Conservation (phyloP, 306 rosid genomes). For the Malus sieversii region DNA sequence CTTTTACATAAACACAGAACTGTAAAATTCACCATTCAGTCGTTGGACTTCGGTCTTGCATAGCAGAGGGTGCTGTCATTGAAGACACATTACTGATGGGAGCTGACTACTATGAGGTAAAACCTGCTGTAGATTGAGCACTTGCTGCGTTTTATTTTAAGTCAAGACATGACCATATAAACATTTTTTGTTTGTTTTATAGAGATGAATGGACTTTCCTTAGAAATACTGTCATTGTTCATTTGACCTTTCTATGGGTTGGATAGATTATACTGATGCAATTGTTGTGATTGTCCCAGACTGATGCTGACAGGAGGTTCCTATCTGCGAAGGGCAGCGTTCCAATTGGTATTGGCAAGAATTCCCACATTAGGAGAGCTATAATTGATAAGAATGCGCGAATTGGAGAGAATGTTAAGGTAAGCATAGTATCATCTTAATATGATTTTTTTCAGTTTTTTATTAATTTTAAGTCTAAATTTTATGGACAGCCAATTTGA, state of each 20-base stretch:
- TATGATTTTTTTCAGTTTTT: background rate
- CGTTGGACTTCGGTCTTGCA: slow-evolving; percentile 89
- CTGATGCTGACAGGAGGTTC: slow-evolving; percentile 78
- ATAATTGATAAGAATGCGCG: slow-evolving; percentile 98
- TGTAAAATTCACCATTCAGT: slow-evolving; percentile 96
- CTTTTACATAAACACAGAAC: slow-evolving; percentile 41
- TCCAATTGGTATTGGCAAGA: slow-evolving; percentile 88
- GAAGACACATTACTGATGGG: slow-evolving; percentile 96
- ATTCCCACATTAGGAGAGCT: slow-evolving; percentile 89
- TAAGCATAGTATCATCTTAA: slow-evolving; percentile 7
- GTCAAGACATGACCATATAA: too few species aligned
- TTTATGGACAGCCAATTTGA: background rate
- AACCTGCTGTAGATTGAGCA: background rate
- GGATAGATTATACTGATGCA: background rate
- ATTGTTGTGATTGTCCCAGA: slow-evolving; percentile 32
- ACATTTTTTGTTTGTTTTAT: too few species aligned
- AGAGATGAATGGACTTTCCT: background rate
- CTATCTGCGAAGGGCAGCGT: slow-evolving; percentile 82
- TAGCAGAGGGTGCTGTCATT: slow-evolving; percentile 92
- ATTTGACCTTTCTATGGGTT: background rate
- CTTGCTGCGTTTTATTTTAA: background rate
- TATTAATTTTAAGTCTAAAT: background rate
- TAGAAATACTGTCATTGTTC: background rate
- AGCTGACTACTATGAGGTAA: slow-evolving; percentile 97
- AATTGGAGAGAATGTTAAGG: slow-evolving; percentile 88